phyloP scores from a whole-genome alignment of 2,329 filamentous ascomycete genomes.

The Aureobasidium sp. region DNA sequence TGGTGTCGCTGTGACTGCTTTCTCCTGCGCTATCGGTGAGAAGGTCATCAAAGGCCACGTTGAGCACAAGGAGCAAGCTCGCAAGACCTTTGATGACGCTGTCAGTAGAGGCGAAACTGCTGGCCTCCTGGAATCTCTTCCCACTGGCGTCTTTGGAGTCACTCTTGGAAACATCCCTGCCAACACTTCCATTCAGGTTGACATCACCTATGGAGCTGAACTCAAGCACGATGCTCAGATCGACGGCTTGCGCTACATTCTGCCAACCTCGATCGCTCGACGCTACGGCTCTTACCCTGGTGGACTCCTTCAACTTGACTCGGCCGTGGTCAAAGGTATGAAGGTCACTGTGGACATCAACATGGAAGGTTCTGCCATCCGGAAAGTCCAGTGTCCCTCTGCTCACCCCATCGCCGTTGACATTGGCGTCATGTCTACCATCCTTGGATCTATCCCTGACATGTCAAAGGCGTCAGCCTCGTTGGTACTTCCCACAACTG shows the following conservation, averaged over 20 bases:
- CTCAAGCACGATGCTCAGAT: slow-evolving; percentile 75
- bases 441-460: slow-evolving; percentile 52
- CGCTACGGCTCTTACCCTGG: slow-evolving; percentile 64
- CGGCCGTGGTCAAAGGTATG: slow-evolving; percentile 43
- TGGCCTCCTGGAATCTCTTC: slow-evolving; percentile 70
- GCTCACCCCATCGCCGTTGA: slow-evolving; percentile 70
- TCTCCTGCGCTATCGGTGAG: slow-evolving; percentile 68
- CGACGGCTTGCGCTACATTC: slow-evolving; percentile 73
- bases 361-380: slow-evolving; percentile 64
- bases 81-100: slow-evolving; percentile 65
- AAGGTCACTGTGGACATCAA: slow-evolving; percentile 66
- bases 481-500: slow-evolving; percentile 57
- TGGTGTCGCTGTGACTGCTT: slow-evolving; percentile 74
- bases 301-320: slow-evolving; percentile 31
- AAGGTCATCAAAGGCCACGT: slow-evolving; percentile 71
- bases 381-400: slow-evolving; percentile 70
- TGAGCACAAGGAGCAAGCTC: slow-evolving; percentile 70
- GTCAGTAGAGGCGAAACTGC: slow-evolving; percentile 66
- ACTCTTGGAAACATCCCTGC: slow-evolving; percentile 74
- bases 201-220: slow-evolving; percentile 74
- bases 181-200: slow-evolving; percentile 61
- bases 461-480: slow-evolving; percentile 69
- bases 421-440: slow-evolving; percentile 64
- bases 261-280: slow-evolving; percentile 73
- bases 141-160: slow-evolving; percentile 73